A percentile compares a stretch with the other conserved stretches of the same genome.
Evolutionary conservation across 768 basidiomycete species (phyloP).

Genomic region (Myochromella boudieri): DNA sequence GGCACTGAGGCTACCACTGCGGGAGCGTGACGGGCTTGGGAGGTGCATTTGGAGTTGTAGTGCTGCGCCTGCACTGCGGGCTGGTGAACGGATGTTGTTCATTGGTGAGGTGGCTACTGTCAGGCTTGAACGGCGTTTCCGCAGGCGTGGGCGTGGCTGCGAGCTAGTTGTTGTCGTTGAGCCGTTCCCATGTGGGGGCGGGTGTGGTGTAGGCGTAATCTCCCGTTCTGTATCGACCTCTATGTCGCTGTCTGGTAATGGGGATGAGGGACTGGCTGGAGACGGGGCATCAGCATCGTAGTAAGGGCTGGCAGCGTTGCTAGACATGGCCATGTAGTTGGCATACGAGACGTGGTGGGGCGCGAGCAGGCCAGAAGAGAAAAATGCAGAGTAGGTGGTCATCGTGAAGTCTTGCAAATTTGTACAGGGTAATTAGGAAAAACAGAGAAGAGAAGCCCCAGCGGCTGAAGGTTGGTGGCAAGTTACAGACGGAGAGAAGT

Average conservation of each 20-base stretch:
- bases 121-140: slow-evolving; percentile 64
- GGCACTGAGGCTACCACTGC: slow-evolving; percentile 44
- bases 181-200: slow-evolving; percentile 10
- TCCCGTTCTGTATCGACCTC: slow-evolving; percentile 26
- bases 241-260: slow-evolving; percentile 32
- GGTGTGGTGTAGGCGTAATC: slow-evolving; percentile 22
- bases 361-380: slow-evolving; percentile 70
- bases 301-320: background rate
- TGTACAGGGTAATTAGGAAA: slow-evolving; percentile 2
- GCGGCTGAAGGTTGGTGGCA: background rate
- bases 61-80: slow-evolving; percentile 49
- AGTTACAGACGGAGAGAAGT: background rate
- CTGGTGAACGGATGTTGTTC: slow-evolving; percentile 56
- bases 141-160: slow-evolving; percentile 39
- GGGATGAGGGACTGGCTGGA: slow-evolving; percentile 23
- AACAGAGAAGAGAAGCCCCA: slow-evolving; percentile 1
- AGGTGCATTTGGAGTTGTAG: slow-evolving; percentile 49
- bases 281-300: slow-evolving; percentile 15
- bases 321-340: background rate
- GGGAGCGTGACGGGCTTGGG: slow-evolving; percentile 36
- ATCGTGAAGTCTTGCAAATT: slow-evolving; percentile 15
- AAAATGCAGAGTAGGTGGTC: slow-evolving; percentile 63
- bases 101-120: slow-evolving; percentile 55
- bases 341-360: slow-evolving; percentile 26
- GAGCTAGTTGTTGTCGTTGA: slow-evolving; percentile 15